Evolutionary conservation across 352 stramenopile species (phyloP).

Genomic region (Globisporangium acanthophoron): DNA sequence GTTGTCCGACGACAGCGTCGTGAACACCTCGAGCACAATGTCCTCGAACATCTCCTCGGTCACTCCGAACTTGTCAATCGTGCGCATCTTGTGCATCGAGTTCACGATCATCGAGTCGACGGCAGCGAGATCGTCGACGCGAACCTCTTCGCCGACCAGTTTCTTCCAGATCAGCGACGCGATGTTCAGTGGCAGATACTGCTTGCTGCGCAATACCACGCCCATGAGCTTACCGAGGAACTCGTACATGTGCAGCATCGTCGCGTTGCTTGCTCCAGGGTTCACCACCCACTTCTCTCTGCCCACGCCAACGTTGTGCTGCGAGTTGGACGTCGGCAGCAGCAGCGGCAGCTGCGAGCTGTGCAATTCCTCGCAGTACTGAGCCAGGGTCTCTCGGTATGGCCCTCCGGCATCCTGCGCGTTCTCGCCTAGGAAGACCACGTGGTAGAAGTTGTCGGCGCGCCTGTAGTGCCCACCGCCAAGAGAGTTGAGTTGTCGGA

Average conservation of each 20-base stretch:
- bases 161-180: constrained; percentile 88
- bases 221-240: constrained; percentile 93
- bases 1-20: constrained; percentile 82
- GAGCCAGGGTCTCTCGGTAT: constrained; percentile 81
- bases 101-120: constrained; percentile 87
- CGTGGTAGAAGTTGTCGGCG: constrained; percentile 70
- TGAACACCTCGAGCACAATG: constrained; percentile 90
- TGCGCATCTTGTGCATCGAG: constrained; percentile 82
- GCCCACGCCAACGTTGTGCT: constrained; percentile 84
- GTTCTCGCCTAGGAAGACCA: constrained; percentile 84
- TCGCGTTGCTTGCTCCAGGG: constrained; percentile 45
- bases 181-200: constrained; percentile 86
- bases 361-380: constrained; percentile 82
- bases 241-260: constrained; percentile 77
- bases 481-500: constrained; percentile 66
- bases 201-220: constrained; percentile 76
- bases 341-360: constrained; percentile 84
- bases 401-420: constrained; percentile 80
- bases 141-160: constrained; percentile 67
- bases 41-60: constrained; percentile 87
- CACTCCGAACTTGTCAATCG: constrained; percentile 68
- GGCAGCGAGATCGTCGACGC: constrained; percentile 73
- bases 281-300: constrained; percentile 91
- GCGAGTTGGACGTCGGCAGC: constrained; percentile 82
- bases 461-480: constrained; percentile 64